These are phyloP conservation scores for Ensete glaucum DNA, from an alignment of 176 grass and related monocot species.

Conservation along the genomic window DNA sequence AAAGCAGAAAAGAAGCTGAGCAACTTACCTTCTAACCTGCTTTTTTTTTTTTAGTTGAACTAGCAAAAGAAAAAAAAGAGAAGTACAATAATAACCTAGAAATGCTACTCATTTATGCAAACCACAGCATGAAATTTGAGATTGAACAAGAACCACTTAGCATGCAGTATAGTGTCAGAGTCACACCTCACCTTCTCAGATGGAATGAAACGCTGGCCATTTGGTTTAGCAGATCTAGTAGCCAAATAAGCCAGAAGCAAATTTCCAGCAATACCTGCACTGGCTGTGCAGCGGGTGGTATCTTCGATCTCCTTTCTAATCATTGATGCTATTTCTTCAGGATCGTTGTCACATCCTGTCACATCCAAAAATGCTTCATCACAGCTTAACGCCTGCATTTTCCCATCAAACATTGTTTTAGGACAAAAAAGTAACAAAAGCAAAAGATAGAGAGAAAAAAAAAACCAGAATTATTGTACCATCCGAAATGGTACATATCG, in stretches of 20 bases:
- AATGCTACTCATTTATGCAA: neutral
- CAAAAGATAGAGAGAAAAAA: neutral
- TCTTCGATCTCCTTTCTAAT: conserved; percentile 68
- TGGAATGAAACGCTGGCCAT: conserved; percentile 76
- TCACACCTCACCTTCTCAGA: conserved; percentile 83
- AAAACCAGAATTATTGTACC: too few species aligned
- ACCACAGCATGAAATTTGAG: too few species aligned
- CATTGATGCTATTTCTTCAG: conserved; percentile 38
- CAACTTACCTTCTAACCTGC: too few species aligned
- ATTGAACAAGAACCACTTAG: neutral
- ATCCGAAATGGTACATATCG: too few species aligned
- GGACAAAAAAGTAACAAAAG: neutral
- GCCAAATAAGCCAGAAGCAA: conserved; percentile 81
- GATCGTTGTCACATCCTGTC: conserved; percentile 42
- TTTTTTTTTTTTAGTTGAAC: too few species aligned
- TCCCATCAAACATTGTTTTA: conserved; percentile 11
- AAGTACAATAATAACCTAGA: neutral
- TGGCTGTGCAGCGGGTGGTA: conserved; percentile 76
- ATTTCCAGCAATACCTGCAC: conserved; percentile 85
- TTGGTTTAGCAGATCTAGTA: conserved; percentile 86
- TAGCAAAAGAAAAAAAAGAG: neutral
- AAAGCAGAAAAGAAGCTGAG: too few species aligned
- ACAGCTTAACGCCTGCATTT: conserved; percentile 82
- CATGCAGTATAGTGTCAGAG: neutral
- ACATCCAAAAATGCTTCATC: conserved; percentile 96